Percentiles rank a stretch among this genome's conserved stretches.
Evolutionary conservation across 2,329 filamentous ascomycete genomes (phyloP).

Genomic region (Nannizzia gypsea): DNA sequence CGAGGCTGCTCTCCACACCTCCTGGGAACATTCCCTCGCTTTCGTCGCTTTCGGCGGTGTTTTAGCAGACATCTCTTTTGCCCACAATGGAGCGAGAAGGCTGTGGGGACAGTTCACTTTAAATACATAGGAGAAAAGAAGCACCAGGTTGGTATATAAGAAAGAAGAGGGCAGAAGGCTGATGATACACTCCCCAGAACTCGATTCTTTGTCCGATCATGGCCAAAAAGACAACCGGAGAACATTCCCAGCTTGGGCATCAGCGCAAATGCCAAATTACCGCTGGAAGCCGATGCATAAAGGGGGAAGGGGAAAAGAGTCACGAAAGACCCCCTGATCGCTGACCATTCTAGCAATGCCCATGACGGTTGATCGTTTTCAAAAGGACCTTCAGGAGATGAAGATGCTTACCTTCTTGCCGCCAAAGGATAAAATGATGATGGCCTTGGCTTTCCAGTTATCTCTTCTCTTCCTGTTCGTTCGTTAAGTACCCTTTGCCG

Average conservation of each 20-base stretch:
- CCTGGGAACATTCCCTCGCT: neutral
- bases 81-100: neutral
- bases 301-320: neutral
- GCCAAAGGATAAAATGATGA: neutral
- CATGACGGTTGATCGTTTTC: neutral
- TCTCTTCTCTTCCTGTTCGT: neutral
- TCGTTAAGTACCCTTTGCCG: neutral
- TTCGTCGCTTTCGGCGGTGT: neutral
- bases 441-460: neutral
- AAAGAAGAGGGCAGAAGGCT: neutral
- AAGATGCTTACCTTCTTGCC: neutral
- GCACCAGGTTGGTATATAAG: neutral
- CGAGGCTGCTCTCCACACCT: neutral
- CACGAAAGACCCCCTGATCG: neutral
- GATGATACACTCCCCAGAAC: neutral
- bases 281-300: conserved; percentile 1
- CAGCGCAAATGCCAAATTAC: conserved; percentile 1
- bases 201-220: neutral
- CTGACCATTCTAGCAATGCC: neutral
- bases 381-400: neutral
- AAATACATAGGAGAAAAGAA: neutral
- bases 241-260: neutral
- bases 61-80: neutral
- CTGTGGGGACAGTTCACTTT: neutral
- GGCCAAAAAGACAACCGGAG: neutral